Evolutionary conservation across 116 monocot species (phyloP), one percentile per base, ranked within the genome.

Genomic region (Dioscorea cayenensis): DNA sequence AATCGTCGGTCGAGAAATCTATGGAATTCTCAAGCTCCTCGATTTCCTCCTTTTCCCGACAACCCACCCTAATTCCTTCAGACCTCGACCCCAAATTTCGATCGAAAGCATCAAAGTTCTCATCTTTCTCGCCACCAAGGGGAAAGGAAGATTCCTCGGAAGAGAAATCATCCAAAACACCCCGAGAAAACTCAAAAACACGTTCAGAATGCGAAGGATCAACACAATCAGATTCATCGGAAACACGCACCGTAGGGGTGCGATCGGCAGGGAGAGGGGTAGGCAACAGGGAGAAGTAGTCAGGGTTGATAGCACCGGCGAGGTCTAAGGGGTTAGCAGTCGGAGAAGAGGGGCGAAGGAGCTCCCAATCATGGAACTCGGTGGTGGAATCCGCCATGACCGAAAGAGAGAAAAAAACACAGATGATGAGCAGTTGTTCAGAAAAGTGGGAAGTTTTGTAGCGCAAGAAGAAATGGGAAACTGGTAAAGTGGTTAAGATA

Each of bases 241-340:
- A 62, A 20, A 21, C 18, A 17, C 22, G 62, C 25, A 22, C 62
- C 12, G 25, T 22, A 22, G 23, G 5, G 62, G 20, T 25, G 2
- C 55, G 16, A n/a, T 5, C 19, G 2, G 55, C 19, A 0, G 4
- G 55, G 19, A 16, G 55, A n/a, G 55, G 55, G 18, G n/a, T 49
- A 20, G 77, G 51, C 60, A 60, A 60, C 14, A 85, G 67, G 36
- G 86, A 14, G 63, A 86, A 83, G 74, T 89, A 83, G 29, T 89
- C 78, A 14, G 76, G 59, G 28, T 71, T 65, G 76, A 83, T 78
- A 28, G 74, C 68, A 12, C 71, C 77, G 69, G 10, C 73, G 17
- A 67, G 50, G 13, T 20, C 28, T 27, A 35, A 36, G 20, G 23
- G 59, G 48, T 22, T 50, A 62, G 8, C 10, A 36, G 29, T 12